These are phyloP conservation scores for Tylopilus vinaceipallidus DNA, from an alignment of 768 basidiomycete species.

Conservation along the genomic window DNA sequence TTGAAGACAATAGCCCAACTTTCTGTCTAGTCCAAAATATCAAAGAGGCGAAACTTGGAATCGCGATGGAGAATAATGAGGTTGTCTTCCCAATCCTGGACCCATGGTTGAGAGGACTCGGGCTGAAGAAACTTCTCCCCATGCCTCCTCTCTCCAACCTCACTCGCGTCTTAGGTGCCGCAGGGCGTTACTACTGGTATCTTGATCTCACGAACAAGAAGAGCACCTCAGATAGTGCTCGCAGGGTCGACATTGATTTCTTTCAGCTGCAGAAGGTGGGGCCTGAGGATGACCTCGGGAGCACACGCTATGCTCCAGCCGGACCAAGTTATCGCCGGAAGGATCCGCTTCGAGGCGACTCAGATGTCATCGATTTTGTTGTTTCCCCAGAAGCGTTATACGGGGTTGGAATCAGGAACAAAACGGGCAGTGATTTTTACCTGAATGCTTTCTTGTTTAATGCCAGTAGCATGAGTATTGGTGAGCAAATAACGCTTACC, in stretches of 20 bases:
- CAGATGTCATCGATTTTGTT: background rate
- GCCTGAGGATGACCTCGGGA: background rate
- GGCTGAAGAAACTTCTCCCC: background rate
- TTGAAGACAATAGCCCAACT: too few relatives aligned
- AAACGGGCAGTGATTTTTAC: background rate
- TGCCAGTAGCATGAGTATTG: background rate
- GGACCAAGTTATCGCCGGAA: background rate
- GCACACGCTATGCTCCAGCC: background rate
- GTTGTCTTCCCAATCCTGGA: background rate
- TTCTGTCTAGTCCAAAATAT: background rate
- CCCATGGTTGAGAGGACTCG: background rate
- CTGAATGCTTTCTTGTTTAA: background rate
- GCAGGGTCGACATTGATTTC: background rate
- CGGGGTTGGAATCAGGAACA: constrained; percentile 2
- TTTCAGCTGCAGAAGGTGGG: background rate
- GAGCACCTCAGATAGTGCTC: background rate
- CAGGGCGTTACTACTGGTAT: background rate
- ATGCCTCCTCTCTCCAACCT: background rate
- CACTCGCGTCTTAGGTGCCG: background rate
- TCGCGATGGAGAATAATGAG: background rate
- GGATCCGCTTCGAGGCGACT: too few relatives aligned
- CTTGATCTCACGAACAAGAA: background rate
- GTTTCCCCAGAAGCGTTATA: background rate
- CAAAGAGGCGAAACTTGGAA: constrained; percentile 1
- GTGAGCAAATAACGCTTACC: background rate